These are phyloP conservation scores for Dacryopinax spathularia DNA, from an alignment of 768 basidiomycete species.

Conservation along the genomic window DNA sequence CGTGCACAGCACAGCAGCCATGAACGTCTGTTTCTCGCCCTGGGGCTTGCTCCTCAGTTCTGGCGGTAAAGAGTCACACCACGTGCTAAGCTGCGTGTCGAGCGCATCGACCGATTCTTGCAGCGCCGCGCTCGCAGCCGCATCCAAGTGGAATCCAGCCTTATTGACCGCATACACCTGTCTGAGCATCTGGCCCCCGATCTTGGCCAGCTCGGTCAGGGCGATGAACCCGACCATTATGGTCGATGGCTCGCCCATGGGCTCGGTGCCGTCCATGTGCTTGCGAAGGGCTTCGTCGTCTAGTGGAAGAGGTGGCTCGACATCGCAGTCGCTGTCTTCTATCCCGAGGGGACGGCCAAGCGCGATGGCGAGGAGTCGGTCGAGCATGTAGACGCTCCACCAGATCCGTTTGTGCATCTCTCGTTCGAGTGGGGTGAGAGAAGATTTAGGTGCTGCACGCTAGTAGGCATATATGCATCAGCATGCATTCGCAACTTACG, in stretches of 20 bases:
- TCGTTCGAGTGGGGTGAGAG: slow-evolving; percentile 61
- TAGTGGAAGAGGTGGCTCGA: slow-evolving; percentile 66
- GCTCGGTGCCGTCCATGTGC: slow-evolving; percentile 51
- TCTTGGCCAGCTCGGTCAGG: slow-evolving; percentile 64
- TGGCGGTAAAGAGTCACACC: slow-evolving; percentile 66
- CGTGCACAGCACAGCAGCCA: slow-evolving; percentile 74
- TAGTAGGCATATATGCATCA: slow-evolving; percentile 23
- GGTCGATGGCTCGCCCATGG: slow-evolving; percentile 36
- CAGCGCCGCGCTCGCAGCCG: slow-evolving; percentile 60
- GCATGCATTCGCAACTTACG: background rate
- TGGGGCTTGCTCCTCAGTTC: slow-evolving; percentile 60
- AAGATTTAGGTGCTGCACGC: slow-evolving; percentile 69
- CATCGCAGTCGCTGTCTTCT: slow-evolving; percentile 82
- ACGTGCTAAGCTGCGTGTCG: slow-evolving; percentile 61
- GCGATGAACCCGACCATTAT: slow-evolving; percentile 74
- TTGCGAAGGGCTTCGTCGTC: slow-evolving; percentile 67
- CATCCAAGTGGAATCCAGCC: slow-evolving; percentile 35
- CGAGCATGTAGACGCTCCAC: slow-evolving; percentile 87
- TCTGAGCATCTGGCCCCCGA: slow-evolving; percentile 56
- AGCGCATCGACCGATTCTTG: slow-evolving; percentile 64
- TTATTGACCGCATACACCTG: slow-evolving; percentile 66
- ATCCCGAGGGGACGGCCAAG: slow-evolving; percentile 78
- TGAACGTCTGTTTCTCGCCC: slow-evolving; percentile 64
- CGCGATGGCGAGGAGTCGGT: slow-evolving; percentile 82
- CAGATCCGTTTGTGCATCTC: slow-evolving; percentile 82